These are phyloP conservation scores for Claviceps monticola DNA, from an alignment of 2,329 filamentous ascomycete genomes.

Conservation along the genomic window DNA sequence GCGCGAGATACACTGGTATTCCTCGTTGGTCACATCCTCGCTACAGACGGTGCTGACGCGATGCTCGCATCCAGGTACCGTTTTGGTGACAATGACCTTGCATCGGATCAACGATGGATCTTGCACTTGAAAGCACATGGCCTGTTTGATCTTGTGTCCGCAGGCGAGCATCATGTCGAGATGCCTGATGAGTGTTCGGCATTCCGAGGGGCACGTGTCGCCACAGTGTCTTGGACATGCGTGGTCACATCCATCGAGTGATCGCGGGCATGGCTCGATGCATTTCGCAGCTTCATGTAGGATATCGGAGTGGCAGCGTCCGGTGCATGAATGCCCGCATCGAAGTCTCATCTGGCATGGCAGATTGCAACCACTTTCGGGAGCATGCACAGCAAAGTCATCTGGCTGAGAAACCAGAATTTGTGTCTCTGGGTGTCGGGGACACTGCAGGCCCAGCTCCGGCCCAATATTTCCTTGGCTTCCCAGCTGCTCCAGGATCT, in stretches of 20 bases:
- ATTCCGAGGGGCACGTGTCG: not conserved
- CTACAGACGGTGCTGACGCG: conserved; percentile 33
- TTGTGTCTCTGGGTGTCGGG: conserved; percentile 39
- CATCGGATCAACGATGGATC: conserved; percentile 35
- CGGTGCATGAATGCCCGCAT: conserved; percentile 34
- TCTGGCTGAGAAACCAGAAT: conserved; percentile 39
- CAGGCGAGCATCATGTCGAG: not conserved
- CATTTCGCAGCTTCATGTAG: conserved; percentile 34
- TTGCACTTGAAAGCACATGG: conserved; percentile 28
- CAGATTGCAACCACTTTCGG: conserved; percentile 47
- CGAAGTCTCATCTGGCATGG: conserved; percentile 33
- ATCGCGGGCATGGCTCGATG: conserved; percentile 28
- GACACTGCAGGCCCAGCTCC: conserved; percentile 40
- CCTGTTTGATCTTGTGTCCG: conserved; percentile 1
- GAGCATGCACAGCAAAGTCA: conserved; percentile 40
- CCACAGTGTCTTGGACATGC: not conserved
- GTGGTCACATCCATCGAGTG: conserved; percentile 26
- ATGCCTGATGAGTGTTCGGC: not conserved
- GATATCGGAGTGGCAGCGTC: conserved; percentile 31
- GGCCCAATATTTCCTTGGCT: conserved; percentile 32
- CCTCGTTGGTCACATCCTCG: conserved; percentile 24
- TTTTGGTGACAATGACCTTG: conserved; percentile 26
- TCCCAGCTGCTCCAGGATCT: conserved; percentile 40
- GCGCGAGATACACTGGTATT: conserved; percentile 31
- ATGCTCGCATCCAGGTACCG: conserved; percentile 43